Base-by-base conservation (phyloP, 306 rosid species). In the Cucurbita moschata region DNA sequence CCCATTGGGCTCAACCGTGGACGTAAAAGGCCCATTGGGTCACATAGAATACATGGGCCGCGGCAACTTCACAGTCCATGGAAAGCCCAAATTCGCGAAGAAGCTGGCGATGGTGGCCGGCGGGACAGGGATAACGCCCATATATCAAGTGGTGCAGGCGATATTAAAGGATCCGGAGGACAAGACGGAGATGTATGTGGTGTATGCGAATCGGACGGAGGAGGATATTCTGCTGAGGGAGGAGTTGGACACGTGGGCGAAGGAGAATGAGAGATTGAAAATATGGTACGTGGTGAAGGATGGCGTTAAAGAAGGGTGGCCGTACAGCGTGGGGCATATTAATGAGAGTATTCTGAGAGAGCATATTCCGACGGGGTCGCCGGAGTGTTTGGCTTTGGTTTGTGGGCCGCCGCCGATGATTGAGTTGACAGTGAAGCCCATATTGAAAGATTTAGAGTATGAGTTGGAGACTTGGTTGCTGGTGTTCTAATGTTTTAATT, bases 351-450 rank as follows among this genome's bases (percentile, higher is more conserved):
- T 90, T 18, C 23, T 90, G 81, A 83, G 83, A 76, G 86, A 86
- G 77, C 96, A 92, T 53, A 10, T 84, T 44, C 98, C 96, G 0
- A 61, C 12, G 8, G 89, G 86, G 16, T 82, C 88, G 0, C 77
- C 71, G 3, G 83, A 79, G 62, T 79, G 85, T 35, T 60, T 92
- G 83, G 98, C 96, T 8, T 74, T 92, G 79, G 82, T 84, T 0
- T 92, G 96, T 67, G 96, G 98, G 4, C 88, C 96, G 35, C 96
- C 96, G 10, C 90, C 88, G 0, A 87, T 92, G 98, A 88, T 92
- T 79, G 84, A 88, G 77, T 82, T 85, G 38, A 90, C 92, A 0
- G 96, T 88, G 55, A 82, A 84, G 81, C 87, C 88, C 0, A 84
- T 87, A 77, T 77, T 92, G 84, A 88, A 88, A 84, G 84, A 85